These are phyloP conservation scores for Tricholoma sp. DNA, from an alignment of 768 basidiomycete species.

Conservation along the genomic window DNA sequence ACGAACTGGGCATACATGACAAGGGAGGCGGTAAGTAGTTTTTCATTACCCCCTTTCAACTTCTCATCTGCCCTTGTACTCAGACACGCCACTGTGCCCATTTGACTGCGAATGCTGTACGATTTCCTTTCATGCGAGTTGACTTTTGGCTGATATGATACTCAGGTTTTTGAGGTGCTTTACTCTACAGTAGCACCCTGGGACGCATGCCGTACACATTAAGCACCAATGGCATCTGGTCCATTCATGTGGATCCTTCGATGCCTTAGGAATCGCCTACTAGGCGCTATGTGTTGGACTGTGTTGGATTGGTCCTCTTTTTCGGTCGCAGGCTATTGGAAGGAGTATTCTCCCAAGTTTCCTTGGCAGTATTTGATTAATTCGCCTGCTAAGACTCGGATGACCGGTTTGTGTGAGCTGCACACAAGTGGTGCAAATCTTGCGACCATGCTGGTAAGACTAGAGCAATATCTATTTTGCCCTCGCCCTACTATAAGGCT, in stretches of 20 bases:
- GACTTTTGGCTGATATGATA: not conserved
- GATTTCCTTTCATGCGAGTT: slow-evolving; percentile 19
- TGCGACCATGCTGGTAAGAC: no score
- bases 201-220: not conserved
- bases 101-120: slow-evolving; percentile 88
- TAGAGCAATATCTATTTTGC: no score
- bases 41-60: slow-evolving; percentile 5
- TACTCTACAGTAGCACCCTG: not conserved
- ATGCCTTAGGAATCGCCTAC: not conserved
- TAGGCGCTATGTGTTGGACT: not conserved
- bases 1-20: slow-evolving; percentile 65
- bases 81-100: slow-evolving; percentile 81
- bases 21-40: slow-evolving; percentile 63
- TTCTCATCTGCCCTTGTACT: slow-evolving; percentile 19
- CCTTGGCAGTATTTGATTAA: no score
- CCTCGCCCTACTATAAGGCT: no score
- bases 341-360: no score
- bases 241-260: not conserved
- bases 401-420: no score
- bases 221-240: not conserved
- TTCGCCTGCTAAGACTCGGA: no score
- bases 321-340: no score
- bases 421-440: no score
- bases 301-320: no score
- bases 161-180: slow-evolving; percentile 20